Conservation (phyloP, 768 basidiomycete genomes). For the Russula abietina region DNA sequence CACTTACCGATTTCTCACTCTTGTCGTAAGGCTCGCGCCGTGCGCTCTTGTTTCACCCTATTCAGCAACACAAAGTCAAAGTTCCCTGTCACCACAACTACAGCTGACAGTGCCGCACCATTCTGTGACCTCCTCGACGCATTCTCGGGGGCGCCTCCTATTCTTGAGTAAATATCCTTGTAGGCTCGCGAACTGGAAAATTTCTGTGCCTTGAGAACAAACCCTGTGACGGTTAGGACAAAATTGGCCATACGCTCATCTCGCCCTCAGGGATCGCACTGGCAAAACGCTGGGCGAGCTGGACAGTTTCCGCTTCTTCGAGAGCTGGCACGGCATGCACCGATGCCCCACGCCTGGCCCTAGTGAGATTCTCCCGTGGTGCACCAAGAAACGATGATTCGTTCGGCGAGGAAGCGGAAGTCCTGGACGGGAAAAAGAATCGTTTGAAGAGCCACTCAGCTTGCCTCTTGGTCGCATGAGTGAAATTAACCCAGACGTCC, state of each 20-base stretch:
- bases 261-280: slow-evolving; percentile 82
- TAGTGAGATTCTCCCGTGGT: slow-evolving; percentile 59
- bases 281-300: slow-evolving; percentile 75
- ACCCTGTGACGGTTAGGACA: not conserved
- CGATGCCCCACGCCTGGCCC: slow-evolving; percentile 58
- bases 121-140: slow-evolving; percentile 69
- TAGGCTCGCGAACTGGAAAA: slow-evolving; percentile 62
- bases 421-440: slow-evolving; percentile 69
- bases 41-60: slow-evolving; percentile 67
- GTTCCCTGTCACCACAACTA: slow-evolving; percentile 2
- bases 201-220: not conserved
- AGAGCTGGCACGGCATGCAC: slow-evolving; percentile 57
- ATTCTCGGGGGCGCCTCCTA: slow-evolving; percentile 79
- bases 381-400: slow-evolving; percentile 33
- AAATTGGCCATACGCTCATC: slow-evolving; percentile 58
- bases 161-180: slow-evolving; percentile 87
- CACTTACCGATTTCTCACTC: slow-evolving; percentile 35
- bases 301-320: slow-evolving; percentile 66
- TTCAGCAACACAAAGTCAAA: not conserved
- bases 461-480: slow-evolving; percentile 87
- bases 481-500: slow-evolving; percentile 94
- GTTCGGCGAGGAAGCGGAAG: slow-evolving; percentile 19
- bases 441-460: slow-evolving; percentile 90
- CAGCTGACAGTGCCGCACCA: slow-evolving; percentile 43
- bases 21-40: slow-evolving; percentile 37